Conservation (phyloP, 2,329 filamentous ascomycete genomes). For the Phaeosphaeria sp. region DNA sequence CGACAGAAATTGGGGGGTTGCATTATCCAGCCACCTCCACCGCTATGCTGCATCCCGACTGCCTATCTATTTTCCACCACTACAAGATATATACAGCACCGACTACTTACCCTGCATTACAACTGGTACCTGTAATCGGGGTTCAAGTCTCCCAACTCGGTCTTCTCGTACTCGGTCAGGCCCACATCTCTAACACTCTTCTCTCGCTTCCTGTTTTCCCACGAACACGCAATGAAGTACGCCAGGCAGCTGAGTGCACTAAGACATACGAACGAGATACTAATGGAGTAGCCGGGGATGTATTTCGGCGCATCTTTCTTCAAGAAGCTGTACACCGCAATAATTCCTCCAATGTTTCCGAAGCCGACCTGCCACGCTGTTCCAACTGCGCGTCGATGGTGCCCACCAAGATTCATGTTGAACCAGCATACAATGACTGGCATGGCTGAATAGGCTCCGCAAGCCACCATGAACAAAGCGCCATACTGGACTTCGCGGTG, state of each 20-base stretch:
- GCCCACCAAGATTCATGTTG: constrained; percentile 61
- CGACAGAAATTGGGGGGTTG: background rate
- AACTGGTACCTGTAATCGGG: constrained; percentile 67
- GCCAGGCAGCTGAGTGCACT: constrained; percentile 65
- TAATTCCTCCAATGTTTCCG: constrained; percentile 60
- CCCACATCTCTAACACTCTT: constrained; percentile 54
- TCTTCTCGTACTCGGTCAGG: constrained; percentile 68
- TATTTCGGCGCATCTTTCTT: constrained; percentile 70
- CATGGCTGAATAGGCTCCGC: constrained; percentile 85
- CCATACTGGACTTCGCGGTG: constrained; percentile 73
- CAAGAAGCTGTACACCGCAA: constrained; percentile 59
- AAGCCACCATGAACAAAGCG: constrained; percentile 78
- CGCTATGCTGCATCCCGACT: background rate
- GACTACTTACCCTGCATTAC: constrained; percentile 37
- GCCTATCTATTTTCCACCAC: background rate
- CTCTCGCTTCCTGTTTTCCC: constrained; percentile 67
- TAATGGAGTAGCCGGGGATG: constrained; percentile 77
- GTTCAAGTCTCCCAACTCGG: constrained; percentile 64
- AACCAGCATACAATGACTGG: constrained; percentile 73
- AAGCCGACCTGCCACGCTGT: constrained; percentile 59
- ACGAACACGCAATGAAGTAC: constrained; percentile 66
- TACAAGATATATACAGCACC: background rate
- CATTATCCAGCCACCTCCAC: background rate
- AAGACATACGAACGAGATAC: constrained; percentile 74
- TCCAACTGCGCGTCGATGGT: constrained; percentile 57